Percentiles rank a stretch among this genome's conserved stretches.
Conservation (phyloP, 1,284 basidiomycete species). For the Cryptococcus sp. region DNA sequence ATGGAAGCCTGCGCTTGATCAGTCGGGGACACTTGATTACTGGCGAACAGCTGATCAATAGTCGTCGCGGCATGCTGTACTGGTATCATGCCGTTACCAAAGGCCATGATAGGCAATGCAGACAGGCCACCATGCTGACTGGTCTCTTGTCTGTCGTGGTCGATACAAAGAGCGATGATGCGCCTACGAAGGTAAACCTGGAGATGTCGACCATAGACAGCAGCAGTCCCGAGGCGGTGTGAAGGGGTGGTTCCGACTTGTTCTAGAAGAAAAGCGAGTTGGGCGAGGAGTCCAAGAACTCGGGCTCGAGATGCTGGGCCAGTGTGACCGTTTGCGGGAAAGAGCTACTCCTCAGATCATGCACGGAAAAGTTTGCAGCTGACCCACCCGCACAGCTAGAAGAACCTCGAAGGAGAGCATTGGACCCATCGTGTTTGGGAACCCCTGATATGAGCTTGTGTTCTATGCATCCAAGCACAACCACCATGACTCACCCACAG, state of each 20-base stretch:
- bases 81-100: neutral
- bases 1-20: conserved; percentile 1
- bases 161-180: neutral
- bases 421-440: conserved; percentile 3
- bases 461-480: too few relatives aligned
- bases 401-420: conserved; percentile 2
- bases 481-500: conserved; percentile 1
- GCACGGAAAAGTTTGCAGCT: neutral
- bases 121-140: neutral
- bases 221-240: conserved; percentile 1
- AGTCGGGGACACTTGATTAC: neutral
- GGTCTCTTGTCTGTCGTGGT: neutral
- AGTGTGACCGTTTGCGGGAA: neutral
- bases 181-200: conserved; percentile 1
- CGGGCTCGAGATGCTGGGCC: neutral
- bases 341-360: too few relatives aligned
- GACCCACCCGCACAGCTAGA: conserved; percentile 1
- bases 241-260: neutral
- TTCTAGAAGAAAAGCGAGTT: neutral
- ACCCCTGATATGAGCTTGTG: neutral
- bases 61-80: neutral
- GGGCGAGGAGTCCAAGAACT: neutral
- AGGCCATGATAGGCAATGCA: neutral
- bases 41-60: neutral
- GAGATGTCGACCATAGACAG: conserved; percentile 1